Conservation (phyloP, 176 grass and related monocot species). For the Oryza glumipatula region DNA sequence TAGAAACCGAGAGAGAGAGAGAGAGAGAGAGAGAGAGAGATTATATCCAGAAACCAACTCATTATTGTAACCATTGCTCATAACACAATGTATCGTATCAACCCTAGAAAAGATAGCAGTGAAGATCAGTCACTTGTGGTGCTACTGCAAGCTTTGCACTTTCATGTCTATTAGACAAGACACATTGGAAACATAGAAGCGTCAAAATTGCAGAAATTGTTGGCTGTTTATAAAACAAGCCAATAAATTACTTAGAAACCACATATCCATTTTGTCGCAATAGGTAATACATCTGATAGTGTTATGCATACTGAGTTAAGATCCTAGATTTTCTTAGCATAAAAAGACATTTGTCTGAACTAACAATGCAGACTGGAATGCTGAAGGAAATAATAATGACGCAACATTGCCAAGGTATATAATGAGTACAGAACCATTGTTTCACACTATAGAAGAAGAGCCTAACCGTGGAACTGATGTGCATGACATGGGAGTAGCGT, state of each 20-base stretch:
- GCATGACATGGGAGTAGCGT: constrained; percentile 93
- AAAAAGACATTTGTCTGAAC: constrained; percentile 2
- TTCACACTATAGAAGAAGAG: constrained; percentile 24
- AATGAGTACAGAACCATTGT: neutral
- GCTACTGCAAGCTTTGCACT: neutral
- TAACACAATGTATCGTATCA: neutral
- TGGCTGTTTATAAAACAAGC: constrained; percentile 10
- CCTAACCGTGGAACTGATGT: constrained; percentile 89
- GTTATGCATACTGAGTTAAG: constrained; percentile 4
- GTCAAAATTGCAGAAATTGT: neutral
- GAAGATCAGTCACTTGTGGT: neutral
- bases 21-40: neutral
- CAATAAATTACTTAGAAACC: constrained; percentile 23
- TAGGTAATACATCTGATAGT: neutral
- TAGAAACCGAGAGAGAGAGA: neutral
- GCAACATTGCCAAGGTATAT: neutral
- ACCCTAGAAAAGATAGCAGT: neutral
- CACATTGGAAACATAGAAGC: neutral
- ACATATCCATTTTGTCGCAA: neutral
- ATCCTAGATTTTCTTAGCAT: neutral
- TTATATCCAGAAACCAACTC: neutral
- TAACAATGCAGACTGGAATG: constrained; percentile 5
- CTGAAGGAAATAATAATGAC: neutral
- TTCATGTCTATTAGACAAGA: constrained; percentile 1
- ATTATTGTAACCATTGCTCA: neutral